Percentiles rank a stretch among this genome's conserved stretches.
Evolutionary conservation across 768 basidiomycete species (phyloP).

Genomic region (Exsudoporus frostii): DNA sequence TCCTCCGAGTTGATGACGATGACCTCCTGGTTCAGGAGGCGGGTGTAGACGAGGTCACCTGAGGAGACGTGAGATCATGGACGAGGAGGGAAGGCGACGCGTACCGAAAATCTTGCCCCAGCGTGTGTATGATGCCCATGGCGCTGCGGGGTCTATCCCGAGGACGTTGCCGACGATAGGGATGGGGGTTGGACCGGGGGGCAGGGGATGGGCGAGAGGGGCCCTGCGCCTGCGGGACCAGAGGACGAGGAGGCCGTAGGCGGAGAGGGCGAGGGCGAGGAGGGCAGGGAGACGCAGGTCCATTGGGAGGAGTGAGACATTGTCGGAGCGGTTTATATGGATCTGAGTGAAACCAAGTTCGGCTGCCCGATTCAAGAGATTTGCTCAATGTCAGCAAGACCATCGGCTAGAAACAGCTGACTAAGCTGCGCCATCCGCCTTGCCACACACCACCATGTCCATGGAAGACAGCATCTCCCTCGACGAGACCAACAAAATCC

Average conservation of each 20-base stretch:
- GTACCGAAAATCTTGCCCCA: conserved; percentile 33
- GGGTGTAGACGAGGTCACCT: conserved; percentile 39
- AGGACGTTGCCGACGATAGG: conserved; percentile 31
- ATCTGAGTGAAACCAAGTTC: not conserved
- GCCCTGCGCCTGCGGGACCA: conserved; percentile 8
- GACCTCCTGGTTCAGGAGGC: conserved; percentile 35
- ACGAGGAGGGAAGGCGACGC: conserved; percentile 9
- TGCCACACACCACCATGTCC: conserved; percentile 35
- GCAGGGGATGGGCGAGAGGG: conserved; percentile 26
- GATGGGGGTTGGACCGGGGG: conserved; percentile 52
- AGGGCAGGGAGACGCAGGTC: conserved; percentile 15
- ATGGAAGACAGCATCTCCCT: conserved; percentile 89
- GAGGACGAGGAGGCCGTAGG: conserved; percentile 2
- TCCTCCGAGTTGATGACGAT: conserved; percentile 41
- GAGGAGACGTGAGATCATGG: not conserved
- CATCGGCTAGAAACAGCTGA: conserved; percentile 5
- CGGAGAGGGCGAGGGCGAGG: conserved; percentile 1
- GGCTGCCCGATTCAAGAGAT: not conserved
- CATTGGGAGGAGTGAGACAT: not conserved
- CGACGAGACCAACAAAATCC: conserved; percentile 95
- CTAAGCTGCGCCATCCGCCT: conserved; percentile 2
- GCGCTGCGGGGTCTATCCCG: conserved; percentile 24
- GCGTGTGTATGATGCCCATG: conserved; percentile 32
- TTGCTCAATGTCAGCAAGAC: too few species aligned
- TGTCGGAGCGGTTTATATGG: not conserved